phyloP scores from a whole-genome alignment of 768 basidiomycete genomes.

The Boletus edulis region DNA sequence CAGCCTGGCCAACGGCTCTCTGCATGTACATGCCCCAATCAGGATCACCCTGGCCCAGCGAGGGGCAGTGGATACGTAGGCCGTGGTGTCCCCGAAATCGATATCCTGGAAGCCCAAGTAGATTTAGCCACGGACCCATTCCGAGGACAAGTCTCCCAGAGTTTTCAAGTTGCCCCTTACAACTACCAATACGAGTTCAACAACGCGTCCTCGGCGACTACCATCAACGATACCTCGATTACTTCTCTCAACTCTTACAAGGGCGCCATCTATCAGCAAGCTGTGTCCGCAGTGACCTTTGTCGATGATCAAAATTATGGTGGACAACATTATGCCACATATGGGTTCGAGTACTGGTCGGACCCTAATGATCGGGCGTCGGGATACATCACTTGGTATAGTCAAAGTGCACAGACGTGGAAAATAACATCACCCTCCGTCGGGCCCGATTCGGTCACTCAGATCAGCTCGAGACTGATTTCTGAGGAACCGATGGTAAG shows the following conservation, averaged over 20 bases:
- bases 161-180: slow-evolving; percentile 78
- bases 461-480: slow-evolving; percentile 65
- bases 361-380: slow-evolving; percentile 60
- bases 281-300: slow-evolving; percentile 60
- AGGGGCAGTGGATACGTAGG: slow-evolving; percentile 44
- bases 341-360: slow-evolving; percentile 81
- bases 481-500: slow-evolving; percentile 93
- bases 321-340: slow-evolving; percentile 52
- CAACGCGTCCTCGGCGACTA: slow-evolving; percentile 48
- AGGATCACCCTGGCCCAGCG: slow-evolving; percentile 84
- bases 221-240: slow-evolving; percentile 47
- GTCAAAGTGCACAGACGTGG: slow-evolving; percentile 68
- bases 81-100: slow-evolving; percentile 89
- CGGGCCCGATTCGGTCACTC: slow-evolving; percentile 56
- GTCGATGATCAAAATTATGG: slow-evolving; percentile 57
- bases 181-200: slow-evolving; percentile 65
- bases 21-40: slow-evolving; percentile 82
- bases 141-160: slow-evolving; percentile 74
- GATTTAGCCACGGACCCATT: slow-evolving; percentile 45
- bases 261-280: slow-evolving; percentile 75
- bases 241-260: slow-evolving; percentile 65
- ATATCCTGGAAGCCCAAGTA: slow-evolving; percentile 84
- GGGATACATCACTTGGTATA: slow-evolving; percentile 87
- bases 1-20: slow-evolving; percentile 86
- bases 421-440: slow-evolving; percentile 61